Percentiles rank a stretch among this genome's conserved stretches.
phyloP scores from a whole-genome alignment of 495 filamentous ascomycete genomes.

The Xylaria nigripes region DNA sequence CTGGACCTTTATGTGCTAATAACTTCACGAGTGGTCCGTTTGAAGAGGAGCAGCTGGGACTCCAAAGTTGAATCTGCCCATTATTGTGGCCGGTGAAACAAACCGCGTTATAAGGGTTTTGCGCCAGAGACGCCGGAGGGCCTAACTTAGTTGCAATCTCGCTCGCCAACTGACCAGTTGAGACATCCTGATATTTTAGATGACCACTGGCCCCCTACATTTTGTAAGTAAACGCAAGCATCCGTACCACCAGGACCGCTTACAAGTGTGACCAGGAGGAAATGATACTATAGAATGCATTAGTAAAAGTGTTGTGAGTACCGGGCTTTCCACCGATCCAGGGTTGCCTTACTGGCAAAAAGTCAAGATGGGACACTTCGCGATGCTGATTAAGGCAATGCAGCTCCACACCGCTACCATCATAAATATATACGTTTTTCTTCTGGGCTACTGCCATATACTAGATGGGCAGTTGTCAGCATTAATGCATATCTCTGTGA shows the following conservation, averaged over 20 bases:
- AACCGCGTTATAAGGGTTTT: constrained; percentile 88
- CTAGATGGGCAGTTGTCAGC: constrained; percentile 3
- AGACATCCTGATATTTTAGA: constrained; percentile 91
- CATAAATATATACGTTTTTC: constrained; percentile 90
- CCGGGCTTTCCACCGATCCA: background rate
- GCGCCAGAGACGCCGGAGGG: constrained; percentile 70
- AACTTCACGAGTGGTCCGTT: constrained; percentile 82
- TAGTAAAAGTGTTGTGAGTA: background rate
- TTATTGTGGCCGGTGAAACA: constrained; percentile 89
- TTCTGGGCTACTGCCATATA: constrained; percentile 97
- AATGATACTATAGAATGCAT: constrained; percentile 56
- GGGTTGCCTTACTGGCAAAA: constrained; percentile 50
- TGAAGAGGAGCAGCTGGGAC: constrained; percentile 62
- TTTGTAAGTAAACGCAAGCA: constrained; percentile 18
- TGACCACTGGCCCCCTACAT: constrained; percentile 67
- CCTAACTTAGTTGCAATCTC: constrained; percentile 79
- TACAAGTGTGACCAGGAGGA: constrained; percentile 78
- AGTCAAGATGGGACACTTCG: constrained; percentile 92
- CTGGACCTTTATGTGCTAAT: constrained; percentile 90
- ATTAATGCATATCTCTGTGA: background rate
- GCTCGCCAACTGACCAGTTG: constrained; percentile 75
- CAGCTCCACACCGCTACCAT: constrained; percentile 76
- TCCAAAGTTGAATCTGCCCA: constrained; percentile 89
- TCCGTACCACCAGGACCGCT: constrained; percentile 22
- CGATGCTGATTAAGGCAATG: constrained; percentile 84